Evolutionary conservation across 495 filamentous ascomycete species (phyloP), one percentile per base, ranked within the genome.

Genomic region (Terfezia boudieri): DNA sequence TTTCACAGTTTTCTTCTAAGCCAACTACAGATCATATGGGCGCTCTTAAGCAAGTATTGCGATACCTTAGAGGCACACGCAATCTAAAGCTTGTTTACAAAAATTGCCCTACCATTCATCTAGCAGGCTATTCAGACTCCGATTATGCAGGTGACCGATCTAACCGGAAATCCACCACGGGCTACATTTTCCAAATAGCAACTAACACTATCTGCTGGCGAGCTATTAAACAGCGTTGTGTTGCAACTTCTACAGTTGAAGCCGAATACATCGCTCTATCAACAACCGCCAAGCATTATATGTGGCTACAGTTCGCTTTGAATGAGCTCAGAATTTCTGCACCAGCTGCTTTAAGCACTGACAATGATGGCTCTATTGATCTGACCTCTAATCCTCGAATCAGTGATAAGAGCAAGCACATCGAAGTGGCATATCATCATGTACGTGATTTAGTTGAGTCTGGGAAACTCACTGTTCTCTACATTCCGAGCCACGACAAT

Each of bases 221-320:
- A 5, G n/a, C 50, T 6, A n/a, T 26, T 16, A 59, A 57, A 37
- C 55, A 57, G 56, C 16, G 17, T 2, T 53, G 51, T 0, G 55
- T 54, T 8, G 55, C 20, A 0, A 20, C 20, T 20, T 20, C 20
- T 20, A 20, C 20, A 20, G 20, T 20, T 20, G 20, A 20, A 32
- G 37, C 48, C 0, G 55, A 57, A 9, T 59, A 55, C 8, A 57
- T 59, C 41, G 50, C 57, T 8, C 17, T 53, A 0, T 32, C 17
- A 8, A 36, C 53, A 2, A 23, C 55, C 2, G 17, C 23, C 1
- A 37, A 56, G 56, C 37, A 58, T 9, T 32, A 36, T 14, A 3
- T 58, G 8, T 58, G 57, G 53, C 20, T 58, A 14, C 22, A 16
- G 23, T 8, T 10, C 0, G 54, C 14, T 2, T 37, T 51, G 1